Evolutionary conservation across 2,329 filamentous ascomycete species (phyloP).

Genomic region (Zalaria obscura): DNA sequence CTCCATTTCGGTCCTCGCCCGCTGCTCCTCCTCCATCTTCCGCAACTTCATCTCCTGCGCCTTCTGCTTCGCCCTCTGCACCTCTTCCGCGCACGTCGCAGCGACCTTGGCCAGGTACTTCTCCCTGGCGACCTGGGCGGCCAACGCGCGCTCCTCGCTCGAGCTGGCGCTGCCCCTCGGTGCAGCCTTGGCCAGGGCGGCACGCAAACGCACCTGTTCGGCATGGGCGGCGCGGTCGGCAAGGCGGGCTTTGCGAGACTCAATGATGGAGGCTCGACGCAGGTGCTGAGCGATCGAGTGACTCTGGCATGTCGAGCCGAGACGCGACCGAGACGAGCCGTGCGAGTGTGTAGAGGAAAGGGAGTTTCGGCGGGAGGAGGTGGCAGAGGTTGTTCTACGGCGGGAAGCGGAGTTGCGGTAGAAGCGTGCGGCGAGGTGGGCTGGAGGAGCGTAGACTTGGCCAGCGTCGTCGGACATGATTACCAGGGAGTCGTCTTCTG

Average conservation of each 20-base stretch:
- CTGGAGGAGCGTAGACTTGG: conserved; percentile 48
- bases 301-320: conserved; percentile 47
- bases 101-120: conserved; percentile 72
- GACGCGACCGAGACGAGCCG: conserved; percentile 45
- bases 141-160: conserved; percentile 63
- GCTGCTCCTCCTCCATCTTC: conserved; percentile 57
- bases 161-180: conserved; percentile 43
- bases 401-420: conserved; percentile 49
- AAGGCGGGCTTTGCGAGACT: conserved; percentile 64
- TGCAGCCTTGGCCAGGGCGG: conserved; percentile 58
- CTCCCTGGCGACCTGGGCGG: conserved; percentile 64
- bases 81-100: conserved; percentile 68
- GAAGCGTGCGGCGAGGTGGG: conserved; percentile 66
- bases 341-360: conserved; percentile 63
- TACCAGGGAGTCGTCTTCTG: conserved; percentile 4
- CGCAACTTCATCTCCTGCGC: conserved; percentile 71
- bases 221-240: conserved; percentile 71
- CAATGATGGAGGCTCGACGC: conserved; percentile 65
- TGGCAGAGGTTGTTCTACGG: conserved; percentile 60
- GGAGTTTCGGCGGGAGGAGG: conserved; percentile 67
- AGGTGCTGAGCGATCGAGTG: conserved; percentile 67
- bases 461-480: conserved; percentile 25
- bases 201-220: conserved; percentile 66
- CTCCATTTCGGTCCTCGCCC: conserved; percentile 61
- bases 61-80: conserved; percentile 68